Evolutionary conservation across 208 protist genomes (phyloP).

Genomic region (Acanthamoeba triangularis): DNA sequence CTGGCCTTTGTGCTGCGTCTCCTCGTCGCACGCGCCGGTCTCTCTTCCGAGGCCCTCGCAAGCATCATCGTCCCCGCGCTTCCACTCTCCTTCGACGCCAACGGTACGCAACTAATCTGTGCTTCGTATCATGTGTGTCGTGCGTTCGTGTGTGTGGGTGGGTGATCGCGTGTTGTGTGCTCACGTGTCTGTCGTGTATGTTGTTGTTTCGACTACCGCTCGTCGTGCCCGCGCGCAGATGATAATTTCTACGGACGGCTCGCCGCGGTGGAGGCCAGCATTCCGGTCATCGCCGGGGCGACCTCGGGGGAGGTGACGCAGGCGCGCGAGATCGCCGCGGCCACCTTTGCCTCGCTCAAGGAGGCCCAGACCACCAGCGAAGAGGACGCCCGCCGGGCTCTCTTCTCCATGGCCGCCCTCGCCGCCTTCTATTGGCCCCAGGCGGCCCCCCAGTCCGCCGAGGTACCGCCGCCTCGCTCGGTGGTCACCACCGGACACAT

Average conservation of each 20-base stretch:
- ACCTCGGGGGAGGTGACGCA: not conserved
- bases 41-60: not conserved
- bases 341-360: constrained; percentile 52
- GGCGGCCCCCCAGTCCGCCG: not conserved
- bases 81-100: not conserved
- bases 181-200: not conserved
- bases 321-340: constrained; percentile 32
- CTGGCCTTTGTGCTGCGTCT: constrained; percentile 41
- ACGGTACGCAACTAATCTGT: not conserved
- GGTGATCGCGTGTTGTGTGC: no score
- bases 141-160: no score
- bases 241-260: not conserved
- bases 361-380: constrained; percentile 3
- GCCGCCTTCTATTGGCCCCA: constrained; percentile 47
- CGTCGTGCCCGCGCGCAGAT: not conserved
- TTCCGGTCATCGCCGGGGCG: constrained; percentile 2
- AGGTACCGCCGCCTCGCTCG: not conserved
- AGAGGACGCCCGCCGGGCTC: constrained; percentile 8
- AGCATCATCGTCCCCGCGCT: not conserved
- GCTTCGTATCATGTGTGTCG: not conserved
- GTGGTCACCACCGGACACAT: not conserved
- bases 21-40: not conserved
- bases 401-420: constrained; percentile 28
- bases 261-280: not conserved
- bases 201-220: not conserved